These are phyloP conservation scores for Phoma sp. DNA, from an alignment of 2,329 filamentous ascomycete species.

Conservation along the genomic window DNA sequence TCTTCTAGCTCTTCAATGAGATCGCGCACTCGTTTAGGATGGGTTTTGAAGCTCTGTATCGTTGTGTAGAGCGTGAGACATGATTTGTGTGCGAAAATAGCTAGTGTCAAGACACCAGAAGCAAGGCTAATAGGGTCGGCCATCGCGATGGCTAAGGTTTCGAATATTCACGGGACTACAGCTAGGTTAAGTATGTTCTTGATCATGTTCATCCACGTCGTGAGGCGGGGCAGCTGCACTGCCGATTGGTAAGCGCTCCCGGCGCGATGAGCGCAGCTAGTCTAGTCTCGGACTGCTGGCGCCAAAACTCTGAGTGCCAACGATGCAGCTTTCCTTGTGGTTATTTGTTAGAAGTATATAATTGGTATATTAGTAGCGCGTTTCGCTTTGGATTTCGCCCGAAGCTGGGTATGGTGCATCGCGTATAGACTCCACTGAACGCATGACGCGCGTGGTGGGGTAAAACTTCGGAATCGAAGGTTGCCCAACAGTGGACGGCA, in stretches of 20 bases:
- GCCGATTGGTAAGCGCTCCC: background rate
- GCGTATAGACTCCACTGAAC: no score
- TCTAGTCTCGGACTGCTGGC: background rate
- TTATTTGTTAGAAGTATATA: no score
- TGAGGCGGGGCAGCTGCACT: background rate
- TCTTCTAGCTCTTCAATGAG: conserved; percentile 21
- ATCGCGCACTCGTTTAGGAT: conserved; percentile 21
- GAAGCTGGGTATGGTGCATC: no score
- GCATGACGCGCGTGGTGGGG: no score
- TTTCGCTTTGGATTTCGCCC: no score
- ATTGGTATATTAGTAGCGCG: no score
- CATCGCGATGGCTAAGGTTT: conserved; percentile 15
- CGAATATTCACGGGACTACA: background rate
- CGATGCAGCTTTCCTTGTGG: no score
- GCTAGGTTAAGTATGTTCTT: conserved; percentile 2
- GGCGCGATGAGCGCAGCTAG: background rate
- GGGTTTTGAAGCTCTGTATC: conserved; percentile 18
- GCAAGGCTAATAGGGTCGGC: conserved; percentile 21
- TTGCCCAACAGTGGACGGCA: no score
- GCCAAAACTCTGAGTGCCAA: no score
- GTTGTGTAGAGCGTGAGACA: conserved; percentile 19
- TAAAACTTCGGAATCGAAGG: no score
- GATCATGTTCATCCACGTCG: background rate
- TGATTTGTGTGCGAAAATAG: conserved; percentile 19
- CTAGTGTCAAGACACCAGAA: conserved; percentile 21